Evolutionary conservation across 257 asterid genomes (phyloP).

Genomic region (Solanum commersonii): DNA sequence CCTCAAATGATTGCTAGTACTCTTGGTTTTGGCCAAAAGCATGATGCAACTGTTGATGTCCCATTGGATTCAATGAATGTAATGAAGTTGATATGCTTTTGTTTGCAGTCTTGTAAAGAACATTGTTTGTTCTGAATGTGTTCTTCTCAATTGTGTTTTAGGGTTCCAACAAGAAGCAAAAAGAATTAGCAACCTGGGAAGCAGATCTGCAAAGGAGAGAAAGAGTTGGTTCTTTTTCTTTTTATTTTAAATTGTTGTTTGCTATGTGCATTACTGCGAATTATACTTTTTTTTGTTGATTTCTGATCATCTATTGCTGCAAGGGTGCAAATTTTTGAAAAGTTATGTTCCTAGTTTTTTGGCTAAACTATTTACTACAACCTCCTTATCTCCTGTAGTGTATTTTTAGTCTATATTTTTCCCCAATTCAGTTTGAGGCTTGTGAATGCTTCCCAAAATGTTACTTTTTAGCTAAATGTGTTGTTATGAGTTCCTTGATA

Average conservation of each 20-base stretch:
- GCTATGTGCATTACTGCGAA: not conserved
- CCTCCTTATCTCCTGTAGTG: not conserved
- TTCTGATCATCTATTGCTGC: not conserved
- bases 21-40: slow-evolving; percentile 90
- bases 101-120: not conserved
- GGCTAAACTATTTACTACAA: not conserved
- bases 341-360: not conserved
- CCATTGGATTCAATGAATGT: slow-evolving; percentile 82
- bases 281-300: not conserved
- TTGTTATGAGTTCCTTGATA: not conserved
- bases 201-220: slow-evolving; percentile 81
- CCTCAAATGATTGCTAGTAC: slow-evolving; percentile 76
- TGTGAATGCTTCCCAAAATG: not conserved
- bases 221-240: slow-evolving; percentile 40
- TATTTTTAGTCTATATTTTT: not conserved
- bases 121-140: not conserved
- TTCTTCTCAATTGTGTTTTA: slow-evolving; percentile 23
- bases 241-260: not conserved
- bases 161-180: slow-evolving; percentile 70
- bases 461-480: not conserved
- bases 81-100: slow-evolving; percentile 11
- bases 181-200: slow-evolving; percentile 80
- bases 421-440: not conserved
- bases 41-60: slow-evolving; percentile 90
- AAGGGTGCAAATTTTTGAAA: not conserved